phyloP scores from a whole-genome alignment of 768 basidiomycete genomes.

The Tylopilus plumbeoviolaceoides region DNA sequence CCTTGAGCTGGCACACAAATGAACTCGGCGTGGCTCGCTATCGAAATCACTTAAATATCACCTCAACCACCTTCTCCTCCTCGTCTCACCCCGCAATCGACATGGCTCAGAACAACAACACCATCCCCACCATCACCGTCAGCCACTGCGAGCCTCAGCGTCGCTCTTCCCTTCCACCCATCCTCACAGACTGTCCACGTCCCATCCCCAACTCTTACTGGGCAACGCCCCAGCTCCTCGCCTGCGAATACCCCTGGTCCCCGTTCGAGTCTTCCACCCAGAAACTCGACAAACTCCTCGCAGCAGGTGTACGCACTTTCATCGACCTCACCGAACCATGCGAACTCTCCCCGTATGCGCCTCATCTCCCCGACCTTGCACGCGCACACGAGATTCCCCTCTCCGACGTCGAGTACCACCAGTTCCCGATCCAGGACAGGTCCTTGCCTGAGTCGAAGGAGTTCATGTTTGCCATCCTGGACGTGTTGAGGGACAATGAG shows the following conservation, averaged over 20 bases:
- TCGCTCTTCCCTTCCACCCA: conserved; percentile 17
- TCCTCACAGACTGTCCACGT: conserved; percentile 31
- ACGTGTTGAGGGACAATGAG: conserved; percentile 58
- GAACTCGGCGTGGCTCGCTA: neutral
- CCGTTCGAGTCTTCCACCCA: conserved; percentile 52
- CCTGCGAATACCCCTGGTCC: conserved; percentile 80
- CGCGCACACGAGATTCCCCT: conserved; percentile 52
- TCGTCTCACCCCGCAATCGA: conserved; percentile 7
- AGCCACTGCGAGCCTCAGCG: conserved; percentile 12
- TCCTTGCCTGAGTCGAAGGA: conserved; percentile 57
- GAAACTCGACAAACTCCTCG: conserved; percentile 70
- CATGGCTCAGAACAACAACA: conserved; percentile 2
- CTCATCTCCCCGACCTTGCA: conserved; percentile 52
- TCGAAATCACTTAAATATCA: conserved; percentile 14
- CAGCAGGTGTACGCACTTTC: conserved; percentile 73
- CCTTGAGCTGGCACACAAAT: conserved; percentile 2
- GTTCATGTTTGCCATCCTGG: conserved; percentile 56
- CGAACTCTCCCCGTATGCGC: conserved; percentile 65
- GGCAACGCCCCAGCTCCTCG: conserved; percentile 68
- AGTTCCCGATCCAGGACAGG: conserved; percentile 75
- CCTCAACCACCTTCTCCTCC: neutral
- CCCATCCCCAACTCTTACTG: conserved; percentile 86
- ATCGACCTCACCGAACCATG: conserved; percentile 83
- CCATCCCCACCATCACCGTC: conserved; percentile 12
- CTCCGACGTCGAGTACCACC: conserved; percentile 63